phyloP scores from a whole-genome alignment of 2,329 filamentous ascomycete genomes.

The Lecanicillium sp. region DNA sequence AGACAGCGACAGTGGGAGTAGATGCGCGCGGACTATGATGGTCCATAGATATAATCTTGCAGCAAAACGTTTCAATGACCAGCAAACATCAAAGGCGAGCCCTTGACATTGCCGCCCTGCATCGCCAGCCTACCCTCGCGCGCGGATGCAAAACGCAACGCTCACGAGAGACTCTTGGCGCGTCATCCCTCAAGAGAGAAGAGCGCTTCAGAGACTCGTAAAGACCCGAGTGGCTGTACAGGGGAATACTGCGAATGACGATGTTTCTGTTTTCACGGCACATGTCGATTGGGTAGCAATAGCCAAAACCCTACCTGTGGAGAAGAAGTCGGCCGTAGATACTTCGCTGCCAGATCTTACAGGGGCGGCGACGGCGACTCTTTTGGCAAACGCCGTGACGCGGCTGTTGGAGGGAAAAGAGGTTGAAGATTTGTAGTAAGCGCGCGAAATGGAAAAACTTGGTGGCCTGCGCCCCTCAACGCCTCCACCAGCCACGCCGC shows the following conservation, averaged over 20 bases:
- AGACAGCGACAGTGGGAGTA: conserved; percentile 8
- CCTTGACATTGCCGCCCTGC: conserved; percentile 4
- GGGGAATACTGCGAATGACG: conserved; percentile 5
- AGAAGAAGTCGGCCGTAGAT: too few relatives aligned
- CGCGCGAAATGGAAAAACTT: too few relatives aligned
- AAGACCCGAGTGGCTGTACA: conserved; percentile 9
- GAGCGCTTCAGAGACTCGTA: conserved; percentile 6
- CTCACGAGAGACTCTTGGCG: conserved; percentile 23
- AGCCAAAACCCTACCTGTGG: too few relatives aligned
- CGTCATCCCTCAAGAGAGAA: neutral
- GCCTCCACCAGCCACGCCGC: too few relatives aligned
- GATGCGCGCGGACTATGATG: conserved; percentile 48
- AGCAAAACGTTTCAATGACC: conserved; percentile 19
- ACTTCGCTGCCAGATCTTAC: too few relatives aligned
- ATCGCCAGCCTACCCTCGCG: conserved; percentile 27
- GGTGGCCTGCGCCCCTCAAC: too few relatives aligned
- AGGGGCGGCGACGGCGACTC: too few relatives aligned
- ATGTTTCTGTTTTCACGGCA: neutral
- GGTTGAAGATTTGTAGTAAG: too few relatives aligned
- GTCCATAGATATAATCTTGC: conserved; percentile 36
- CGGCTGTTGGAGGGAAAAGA: too few relatives aligned
- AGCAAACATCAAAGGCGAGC: conserved; percentile 6
- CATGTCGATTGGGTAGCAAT: too few relatives aligned
- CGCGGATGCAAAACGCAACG: conserved; percentile 27
- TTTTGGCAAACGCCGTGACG: too few relatives aligned